Base-by-base conservation (phyloP, 2,329 filamentous ascomycete species). In the Diplocarpon mali region DNA sequence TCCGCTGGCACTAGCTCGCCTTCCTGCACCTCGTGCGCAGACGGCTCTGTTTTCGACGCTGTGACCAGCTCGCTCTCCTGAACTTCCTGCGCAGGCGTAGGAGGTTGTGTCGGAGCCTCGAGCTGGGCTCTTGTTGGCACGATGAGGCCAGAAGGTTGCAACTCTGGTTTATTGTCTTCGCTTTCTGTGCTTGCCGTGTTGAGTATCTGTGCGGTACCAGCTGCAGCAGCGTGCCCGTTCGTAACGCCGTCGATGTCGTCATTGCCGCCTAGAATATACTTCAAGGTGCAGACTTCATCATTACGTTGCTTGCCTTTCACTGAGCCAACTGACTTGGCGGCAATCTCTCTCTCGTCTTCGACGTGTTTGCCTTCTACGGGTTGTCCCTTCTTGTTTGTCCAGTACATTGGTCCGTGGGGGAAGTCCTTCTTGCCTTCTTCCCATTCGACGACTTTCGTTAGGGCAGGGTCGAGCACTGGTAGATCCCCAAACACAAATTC, bases 401-500 rank as follows among this genome's bases (percentile, higher is more conserved):
- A 81, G 50, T 75, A 65, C 57, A 77, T 60, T 1, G 78, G 77
- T 0, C 77, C 76, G 3, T 63, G 57, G 0, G 75, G 76, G 56
- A 82, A 78, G 2, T 62, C 62, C n/a, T 60, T 67, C 56, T 69
- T 55, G 3, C 69, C 73, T 35, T 69, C 67, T 55, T 74, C 70
- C 71, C 74, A 81, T 11, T 62, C 56, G 15, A 73, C 58, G 32
- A 70, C 60, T 15, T 69, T 68, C 34, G 68, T 63, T 61, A 76
- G 72, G 3, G 64, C 62, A 1, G 76, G 74, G 54, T 95, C 89
- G n/a, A 89, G 66, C 41, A 77, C 73, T 6, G 84, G 81, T 64
- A 81, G 69, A 49, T 85, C 76, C 44, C 86, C 87, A 67, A 84
- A 95, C 40, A 74, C 66, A 67, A 84, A 95, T 17, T 94, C 83